phyloP scores from a whole-genome alignment of 495 filamentous ascomycete genomes.

The Penicillium bialowiezense region DNA sequence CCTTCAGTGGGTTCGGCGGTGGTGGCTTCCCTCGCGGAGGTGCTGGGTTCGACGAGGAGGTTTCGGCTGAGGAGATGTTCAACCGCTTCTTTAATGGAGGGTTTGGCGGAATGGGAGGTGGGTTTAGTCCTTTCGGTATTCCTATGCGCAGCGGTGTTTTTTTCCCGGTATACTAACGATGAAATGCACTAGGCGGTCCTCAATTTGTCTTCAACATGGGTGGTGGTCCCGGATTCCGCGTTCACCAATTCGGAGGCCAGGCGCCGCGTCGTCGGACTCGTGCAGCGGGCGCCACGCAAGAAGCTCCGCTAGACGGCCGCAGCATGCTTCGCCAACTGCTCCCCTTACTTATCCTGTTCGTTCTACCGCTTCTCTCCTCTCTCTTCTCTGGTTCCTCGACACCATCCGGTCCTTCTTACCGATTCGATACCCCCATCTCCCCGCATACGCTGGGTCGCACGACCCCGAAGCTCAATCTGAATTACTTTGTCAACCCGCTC shows the following conservation, averaged over 20 bases:
- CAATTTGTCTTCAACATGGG: slow-evolving; percentile 91
- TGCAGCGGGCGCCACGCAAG: slow-evolving; percentile 54
- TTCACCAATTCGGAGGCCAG: slow-evolving; percentile 81
- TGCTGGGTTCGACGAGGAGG: slow-evolving; percentile 76
- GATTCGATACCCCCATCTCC: slow-evolving; percentile 62
- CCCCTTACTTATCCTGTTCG: slow-evolving; percentile 82
- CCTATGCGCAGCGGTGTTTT: neutral
- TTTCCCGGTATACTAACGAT: neutral
- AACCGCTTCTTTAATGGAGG: slow-evolving; percentile 84
- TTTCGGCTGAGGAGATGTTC: slow-evolving; percentile 95
- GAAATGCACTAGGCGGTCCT: slow-evolving; percentile 53
- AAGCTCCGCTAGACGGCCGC: slow-evolving; percentile 45
- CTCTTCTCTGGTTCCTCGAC: slow-evolving; percentile 64
- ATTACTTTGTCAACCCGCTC: slow-evolving; percentile 79
- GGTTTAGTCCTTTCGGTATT: slow-evolving; percentile 60
- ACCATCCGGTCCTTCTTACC: slow-evolving; percentile 63
- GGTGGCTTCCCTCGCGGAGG: slow-evolving; percentile 52
- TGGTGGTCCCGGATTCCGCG: slow-evolving; percentile 75
- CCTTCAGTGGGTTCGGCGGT: slow-evolving; percentile 70
- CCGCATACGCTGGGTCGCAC: slow-evolving; percentile 71
- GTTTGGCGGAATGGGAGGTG: slow-evolving; percentile 49
- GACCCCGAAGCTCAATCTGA: slow-evolving; percentile 66
- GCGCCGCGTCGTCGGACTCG: slow-evolving; percentile 66
- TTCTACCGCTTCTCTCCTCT: slow-evolving; percentile 81
- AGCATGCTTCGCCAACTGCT: slow-evolving; percentile 61